Base-by-base conservation (phyloP, 2,329 filamentous ascomycete species). In the Pseudogymnoascus sp. region DNA sequence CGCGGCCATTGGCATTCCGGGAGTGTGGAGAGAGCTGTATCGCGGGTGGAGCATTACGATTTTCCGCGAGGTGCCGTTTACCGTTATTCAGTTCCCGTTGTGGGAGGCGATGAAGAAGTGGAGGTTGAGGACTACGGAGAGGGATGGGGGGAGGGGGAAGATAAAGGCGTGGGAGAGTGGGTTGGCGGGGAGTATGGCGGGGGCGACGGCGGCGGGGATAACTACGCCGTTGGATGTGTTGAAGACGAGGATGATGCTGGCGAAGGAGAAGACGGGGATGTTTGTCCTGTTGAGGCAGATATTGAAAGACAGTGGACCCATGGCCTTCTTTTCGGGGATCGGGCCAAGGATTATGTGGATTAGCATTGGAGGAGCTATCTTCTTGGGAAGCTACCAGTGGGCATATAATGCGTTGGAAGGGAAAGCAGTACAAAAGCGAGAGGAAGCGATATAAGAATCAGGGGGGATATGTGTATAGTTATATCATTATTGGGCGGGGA, bases 211-310 rank as follows among this genome's bases (percentile, higher is more conserved):
- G 0, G 95, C 95, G 0, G 93, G 85, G 0, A 74, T 93, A 65
- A 99, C 95, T 23, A 99, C 95, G 62, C 95, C 95, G 41, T 78
- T 99, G 67, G 95, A 99, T 77, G 95, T 99, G 67, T 81, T 99
- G 69, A 99, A 99, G 85, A 99, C 95, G 68, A 82, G 95, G 68
- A 88, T 98, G 77, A 99, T 99, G 95, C 80, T 99, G 69, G 89
- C 90, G 13, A 83, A 85, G 71, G 85, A 88, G 79, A 85, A 80
- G 70, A 84, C 84, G 74, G 83, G 80, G 11, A 82, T 86, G 67
- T 74, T 78, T 36, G 75, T 76, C 4, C 80, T 96, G 66, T 79
- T 93, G 67, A 79, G 78, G 62, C 78, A 81, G 19, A 90, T 97
- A 65, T 78, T 87, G 72, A 78, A 77, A 60, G 82, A 87, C 63